Base-by-base conservation (phyloP, 192 early-diverging fungal species). In the Allomyces macrogynus region DNA sequence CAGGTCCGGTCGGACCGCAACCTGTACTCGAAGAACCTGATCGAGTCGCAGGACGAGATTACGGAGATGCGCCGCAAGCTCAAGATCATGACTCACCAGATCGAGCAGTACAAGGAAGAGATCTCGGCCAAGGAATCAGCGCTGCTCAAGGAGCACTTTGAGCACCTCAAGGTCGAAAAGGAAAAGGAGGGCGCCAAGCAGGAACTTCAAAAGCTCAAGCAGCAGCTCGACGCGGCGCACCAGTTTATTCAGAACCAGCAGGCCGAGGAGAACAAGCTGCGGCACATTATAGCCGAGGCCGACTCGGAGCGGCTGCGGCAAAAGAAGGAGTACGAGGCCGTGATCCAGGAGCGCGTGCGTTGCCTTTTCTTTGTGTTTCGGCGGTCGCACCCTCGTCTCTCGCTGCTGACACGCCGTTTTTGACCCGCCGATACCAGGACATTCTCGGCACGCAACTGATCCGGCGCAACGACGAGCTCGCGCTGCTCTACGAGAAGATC, bases 31-130 rank as follows among this genome's bases (percentile, higher is more conserved):
- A 81, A 81, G 61, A 81, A 81, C 66, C 71, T 80, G 1, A 70
- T 83, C 64, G 81, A 83, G 68, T 66, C 76, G 16, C 76, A 83
- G 66, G 81, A 81, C 62, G 81, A 83, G 66, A 80, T 81, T 61
- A 75, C 67, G n/a, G 81, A 83, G 62, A 81, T 80, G 76, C 78
- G 80, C 69, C 68, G 80, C 26, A 83, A 83, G 65, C 63, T 80
- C 40, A 83, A 83, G 67, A 83, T 83, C 42, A 78, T 83, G 80
- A 71, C 62, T 10, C 81, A 83, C 67, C 81, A 83, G 63, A 74
- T 83, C 22, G 80, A 81, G 64, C 81, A 83, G 71, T 67, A 82
- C 1, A 83, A 83, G 64, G 81, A 83, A 61, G 81, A 83, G 68
- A 77, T 83, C 65, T 69, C 75, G 12, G 75, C 69, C 66, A 79